Evolutionary conservation across 1,139 yeast genomes (phyloP), one percentile per base, ranked within the genome.

Genomic region (Kodamaea sp.): DNA sequence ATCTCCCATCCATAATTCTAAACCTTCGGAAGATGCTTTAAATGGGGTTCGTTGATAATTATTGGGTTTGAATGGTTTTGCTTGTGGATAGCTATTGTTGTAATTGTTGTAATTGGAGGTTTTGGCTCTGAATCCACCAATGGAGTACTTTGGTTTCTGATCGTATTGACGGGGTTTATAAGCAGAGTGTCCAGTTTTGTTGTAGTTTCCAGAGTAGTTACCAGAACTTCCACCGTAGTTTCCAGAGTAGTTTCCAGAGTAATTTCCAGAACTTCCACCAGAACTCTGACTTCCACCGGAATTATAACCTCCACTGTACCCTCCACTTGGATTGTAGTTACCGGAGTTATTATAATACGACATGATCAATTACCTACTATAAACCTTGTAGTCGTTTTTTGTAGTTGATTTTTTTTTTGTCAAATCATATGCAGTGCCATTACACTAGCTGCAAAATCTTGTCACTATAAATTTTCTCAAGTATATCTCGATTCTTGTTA

Each of bases 1-100:
- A 58, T 89, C 97, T 8, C 97, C 97, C 97, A 90, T 90, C 96
- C 96, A 89, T 39, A 88, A 44, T 45, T 71, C 77, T 35, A 51
- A 47, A 7, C 40, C 40, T 8, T 47, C 50, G 12, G 34, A 29
- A 6, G 41, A 36, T 39, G 24, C 32, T 34, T 43, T 20, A 36
- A 9, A 27, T 15, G 29, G 28, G 24, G 15, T 3, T 8, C 11
- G 27, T 32, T 25, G 41, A 31, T 37, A 32, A n/a, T 31, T 35
- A 27, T 24, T 32, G 27, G 34, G 23, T 29, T 31, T 23, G 33
- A 38, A 31, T 22, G 27, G 25, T 29, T 33, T 35, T 36, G 40
- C 15, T 24, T 42, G n/a, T 2, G 22, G 29, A 7, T 20, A 26
- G n/a, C 24, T 25, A 20, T 24, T 10, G 8, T 37, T 25, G 32